A percentile compares a stretch with the other conserved stretches of the same genome.
phyloP scores from a whole-genome alignment of 2,329 filamentous ascomycete species.

The Paraconiothyrium sp. region DNA sequence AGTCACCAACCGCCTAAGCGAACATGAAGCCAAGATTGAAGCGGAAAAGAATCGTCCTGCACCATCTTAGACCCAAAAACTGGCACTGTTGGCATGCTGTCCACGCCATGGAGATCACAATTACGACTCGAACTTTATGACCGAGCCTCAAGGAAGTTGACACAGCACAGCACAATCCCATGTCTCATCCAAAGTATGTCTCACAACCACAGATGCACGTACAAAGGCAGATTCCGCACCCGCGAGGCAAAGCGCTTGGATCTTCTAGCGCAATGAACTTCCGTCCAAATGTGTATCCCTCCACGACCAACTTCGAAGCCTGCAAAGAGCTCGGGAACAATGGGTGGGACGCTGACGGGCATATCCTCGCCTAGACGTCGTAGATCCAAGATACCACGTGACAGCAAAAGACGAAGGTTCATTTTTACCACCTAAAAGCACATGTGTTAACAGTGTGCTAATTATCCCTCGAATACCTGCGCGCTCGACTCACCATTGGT shows the following conservation, averaged over 20 bases:
- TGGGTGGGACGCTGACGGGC: constrained; percentile 58
- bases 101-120: constrained; percentile 13
- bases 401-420: too few relatives aligned
- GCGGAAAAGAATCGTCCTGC: constrained; percentile 40
- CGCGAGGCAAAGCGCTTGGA: constrained; percentile 32
- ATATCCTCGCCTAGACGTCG: too few relatives aligned
- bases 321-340: constrained; percentile 60
- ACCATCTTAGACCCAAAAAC: constrained; percentile 36
- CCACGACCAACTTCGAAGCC: constrained; percentile 26
- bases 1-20: constrained; percentile 22
- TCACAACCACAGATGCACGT: constrained; percentile 35
- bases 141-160: constrained; percentile 27
- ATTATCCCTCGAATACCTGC: too few relatives aligned
- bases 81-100: constrained; percentile 16
- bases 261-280: constrained; percentile 30
- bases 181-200: constrained; percentile 33
- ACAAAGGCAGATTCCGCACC: constrained; percentile 28
- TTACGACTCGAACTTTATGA: constrained; percentile 34
- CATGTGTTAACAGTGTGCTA: too few relatives aligned
- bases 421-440: too few relatives aligned
- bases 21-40: constrained; percentile 25
- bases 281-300: constrained; percentile 26
- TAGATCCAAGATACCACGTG: too few relatives aligned
- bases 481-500: too few relatives aligned
- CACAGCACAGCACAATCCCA: not conserved